A percentile compares a stretch with the other conserved stretches of the same genome.
These are phyloP conservation scores for Fusarium kyushuense DNA, from an alignment of 2,329 filamentous ascomycete genomes.

Conservation along the genomic window DNA sequence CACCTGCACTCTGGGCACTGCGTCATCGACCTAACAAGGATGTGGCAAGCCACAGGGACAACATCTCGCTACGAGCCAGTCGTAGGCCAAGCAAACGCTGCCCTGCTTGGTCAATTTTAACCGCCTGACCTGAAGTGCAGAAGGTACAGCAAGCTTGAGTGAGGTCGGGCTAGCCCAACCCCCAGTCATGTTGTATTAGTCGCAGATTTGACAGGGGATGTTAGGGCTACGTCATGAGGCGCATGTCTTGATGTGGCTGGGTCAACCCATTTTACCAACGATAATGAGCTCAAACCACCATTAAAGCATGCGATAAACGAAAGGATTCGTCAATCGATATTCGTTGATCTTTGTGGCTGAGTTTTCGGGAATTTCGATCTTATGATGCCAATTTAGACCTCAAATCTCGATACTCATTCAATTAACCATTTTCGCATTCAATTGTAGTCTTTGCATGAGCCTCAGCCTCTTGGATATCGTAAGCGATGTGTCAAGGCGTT, in stretches of 20 bases:
- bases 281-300: not conserved
- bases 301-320: conserved; percentile 17
- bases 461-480: conserved; percentile 26
- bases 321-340: conserved; percentile 5
- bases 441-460: not conserved
- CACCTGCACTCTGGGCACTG: conserved; percentile 47
- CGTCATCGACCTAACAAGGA: conserved; percentile 51
- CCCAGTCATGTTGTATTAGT: not conserved
- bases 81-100: conserved; percentile 38
- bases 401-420: conserved; percentile 28
- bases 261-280: conserved; percentile 24
- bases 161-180: conserved; percentile 4
- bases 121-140: conserved; percentile 23
- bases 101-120: conserved; percentile 36
- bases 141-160: conserved; percentile 12
- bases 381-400: conserved; percentile 1
- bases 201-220: conserved; percentile 4
- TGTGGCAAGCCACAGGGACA: conserved; percentile 40
- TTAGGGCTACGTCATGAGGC: conserved; percentile 39
- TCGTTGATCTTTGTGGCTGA: conserved; percentile 36
- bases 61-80: conserved; percentile 9
- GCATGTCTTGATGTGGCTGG: conserved; percentile 25
- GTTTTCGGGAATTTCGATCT: conserved; percentile 9
- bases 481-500: conserved; percentile 1
- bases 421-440: not conserved